Percentiles rank a stretch among this genome's conserved stretches.
phyloP scores from a whole-genome alignment of 2,329 filamentous ascomycete species.

The Shiraia sp. region DNA sequence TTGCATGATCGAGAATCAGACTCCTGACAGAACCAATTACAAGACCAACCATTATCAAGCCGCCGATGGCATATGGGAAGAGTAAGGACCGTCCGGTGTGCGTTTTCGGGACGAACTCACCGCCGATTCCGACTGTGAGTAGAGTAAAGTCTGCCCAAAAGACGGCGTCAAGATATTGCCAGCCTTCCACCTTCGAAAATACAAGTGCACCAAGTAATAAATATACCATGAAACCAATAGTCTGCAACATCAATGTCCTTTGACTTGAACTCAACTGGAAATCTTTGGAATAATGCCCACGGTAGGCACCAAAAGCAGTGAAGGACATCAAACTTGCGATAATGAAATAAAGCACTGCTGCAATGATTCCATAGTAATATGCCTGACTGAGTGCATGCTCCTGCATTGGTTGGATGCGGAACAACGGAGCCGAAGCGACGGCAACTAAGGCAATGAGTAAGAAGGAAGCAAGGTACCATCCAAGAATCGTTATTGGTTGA shows the following conservation, averaged over 20 bases:
- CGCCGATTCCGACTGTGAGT: slow-evolving; percentile 59
- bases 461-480: slow-evolving; percentile 60
- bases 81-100: slow-evolving; percentile 55
- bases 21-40: slow-evolving; percentile 59
- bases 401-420: slow-evolving; percentile 48
- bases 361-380: slow-evolving; percentile 64
- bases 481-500: slow-evolving; percentile 63
- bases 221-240: slow-evolving; percentile 55
- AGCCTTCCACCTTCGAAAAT: slow-evolving; percentile 55
- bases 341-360: slow-evolving; percentile 60
- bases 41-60: slow-evolving; percentile 59
- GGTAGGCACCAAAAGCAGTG: slow-evolving; percentile 60
- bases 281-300: slow-evolving; percentile 58
- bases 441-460: slow-evolving; percentile 58
- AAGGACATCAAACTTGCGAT: slow-evolving; percentile 59
- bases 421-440: slow-evolving; percentile 50
- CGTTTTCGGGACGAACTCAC: slow-evolving; percentile 54
- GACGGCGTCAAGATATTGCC: slow-evolving; percentile 58
- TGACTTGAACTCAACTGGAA: slow-evolving; percentile 61
- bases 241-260: slow-evolving; percentile 59
- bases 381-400: slow-evolving; percentile 58
- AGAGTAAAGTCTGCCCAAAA: slow-evolving; percentile 62
- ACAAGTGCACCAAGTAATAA: slow-evolving; percentile 53
- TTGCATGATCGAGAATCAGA: slow-evolving; percentile 55
- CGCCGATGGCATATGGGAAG: slow-evolving; percentile 60